Evolutionary conservation across 306 rosid genomes (phyloP), one percentile per base, ranked within the genome.

Genomic region (Quercus dentata): DNA sequence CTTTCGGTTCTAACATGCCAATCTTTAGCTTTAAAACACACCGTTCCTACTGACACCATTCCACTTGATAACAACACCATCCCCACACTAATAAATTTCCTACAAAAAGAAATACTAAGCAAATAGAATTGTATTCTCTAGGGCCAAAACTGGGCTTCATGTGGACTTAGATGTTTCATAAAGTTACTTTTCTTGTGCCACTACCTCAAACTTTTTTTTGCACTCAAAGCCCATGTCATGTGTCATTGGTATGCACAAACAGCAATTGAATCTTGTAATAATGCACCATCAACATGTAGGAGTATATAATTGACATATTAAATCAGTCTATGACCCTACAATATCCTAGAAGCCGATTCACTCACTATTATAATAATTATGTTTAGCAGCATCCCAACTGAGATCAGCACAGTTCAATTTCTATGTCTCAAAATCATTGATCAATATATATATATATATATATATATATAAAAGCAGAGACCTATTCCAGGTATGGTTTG

Each of bases 131-230:
- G 75, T 64, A 64, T 75, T 46, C 59, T 52, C 55, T 49, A 64
- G 71, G 73, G 76, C 79, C 17, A 79, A 79, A 80, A 62, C 46
- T 75, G 85, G 51, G 82, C 28, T 74, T 58, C 79, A 79, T 69
- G 84, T 59, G 85, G 74, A 49, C 20, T 63, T 63, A 31, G 73
- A 75, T 73, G 81, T 68, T 83, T 74, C 74, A 71, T 76, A 80
- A 87, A 80, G 91, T 55, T 65, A 67, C 85, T 85, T 81, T 67
- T 71, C 69, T 62, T 69, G 58, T 41, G 69, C 83, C 89, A 83
- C 87, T 69, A 38, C 74, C 74, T 76, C 72, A 64, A 64, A 70
- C 61, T 76, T 74, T 55, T 49, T 61, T 86, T 79, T 31, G 77
- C 74, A 83, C 76, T 81, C 44, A 64, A 80, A 63, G 63, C 74